These are phyloP conservation scores for Pythium monospermum DNA, from an alignment of 352 stramenopile species.

Conservation along the genomic window DNA sequence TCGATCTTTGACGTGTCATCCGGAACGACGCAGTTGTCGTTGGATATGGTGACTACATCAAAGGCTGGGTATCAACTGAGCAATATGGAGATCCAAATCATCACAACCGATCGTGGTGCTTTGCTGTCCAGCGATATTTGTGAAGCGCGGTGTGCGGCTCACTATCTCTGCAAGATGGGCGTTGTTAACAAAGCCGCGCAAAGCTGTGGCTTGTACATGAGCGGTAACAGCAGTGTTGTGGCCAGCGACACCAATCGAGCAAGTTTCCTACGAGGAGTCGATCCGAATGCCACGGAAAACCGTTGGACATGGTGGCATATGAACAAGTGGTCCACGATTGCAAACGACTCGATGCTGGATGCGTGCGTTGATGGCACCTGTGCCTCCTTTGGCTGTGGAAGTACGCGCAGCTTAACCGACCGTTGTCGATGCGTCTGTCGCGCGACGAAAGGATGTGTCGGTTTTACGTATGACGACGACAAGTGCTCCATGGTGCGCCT, in stretches of 20 bases:
- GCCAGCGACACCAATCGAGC: constrained; percentile 22
- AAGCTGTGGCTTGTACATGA: constrained; percentile 47
- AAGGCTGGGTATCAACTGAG: constrained; percentile 33
- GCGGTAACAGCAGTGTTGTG: constrained; percentile 20
- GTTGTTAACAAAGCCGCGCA: constrained; percentile 27
- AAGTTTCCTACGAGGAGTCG: constrained; percentile 23
- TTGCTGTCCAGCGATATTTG: constrained; percentile 32
- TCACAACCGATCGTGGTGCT: constrained; percentile 31
- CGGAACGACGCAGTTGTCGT: constrained; percentile 25
- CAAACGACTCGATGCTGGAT: constrained; percentile 28
- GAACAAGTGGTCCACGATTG: constrained; percentile 29
- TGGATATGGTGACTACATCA: constrained; percentile 36
- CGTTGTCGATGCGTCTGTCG: constrained; percentile 45
- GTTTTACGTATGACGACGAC: constrained; percentile 35
- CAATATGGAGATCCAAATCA: constrained; percentile 33
- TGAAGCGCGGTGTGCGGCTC: constrained; percentile 28
- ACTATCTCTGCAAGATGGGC: constrained; percentile 42
- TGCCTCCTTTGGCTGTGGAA: constrained; percentile 23
- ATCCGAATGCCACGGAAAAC: constrained; percentile 29
- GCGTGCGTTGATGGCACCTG: constrained; percentile 27
- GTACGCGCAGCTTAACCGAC: constrained; percentile 31
- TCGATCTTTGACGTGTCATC: constrained; percentile 27
- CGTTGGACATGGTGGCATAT: constrained; percentile 35
- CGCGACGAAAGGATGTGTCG: constrained; percentile 27
- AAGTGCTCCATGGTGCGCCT: constrained; percentile 35